Evolutionary conservation across 371 early-diverging fungal species (phyloP), one percentile per base, ranked within the genome.

Genomic region (Phascolomyces articulosus): DNA sequence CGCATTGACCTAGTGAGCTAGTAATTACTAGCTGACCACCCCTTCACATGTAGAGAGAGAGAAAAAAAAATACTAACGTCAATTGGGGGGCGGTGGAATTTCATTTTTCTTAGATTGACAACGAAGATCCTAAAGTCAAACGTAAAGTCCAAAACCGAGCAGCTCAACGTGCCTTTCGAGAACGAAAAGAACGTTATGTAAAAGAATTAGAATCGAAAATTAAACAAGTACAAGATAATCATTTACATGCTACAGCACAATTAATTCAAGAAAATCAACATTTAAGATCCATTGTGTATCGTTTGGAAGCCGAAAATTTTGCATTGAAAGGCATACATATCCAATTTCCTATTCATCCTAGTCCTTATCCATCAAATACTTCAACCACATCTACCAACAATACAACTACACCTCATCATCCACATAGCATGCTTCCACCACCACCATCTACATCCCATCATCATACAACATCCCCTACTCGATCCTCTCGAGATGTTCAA

Each of bases 171-270:
- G 90, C 90, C 9, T 89, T 89, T 73, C 82, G 90, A 48, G 90
- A 92, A 64, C 85, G 92, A 61, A 88, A 89, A 68, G 90, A 91
- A 53, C 82, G 84, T 54, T 88, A 91, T 67, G 85, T 91, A n/a
- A 80, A 84, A 67, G 79, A 85, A 29, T 73, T 92, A 0, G 91
- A 92, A 64, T 72, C 71, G 34, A 85, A 86, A 40, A 81, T 92
- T 64, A 77, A 85, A 71, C 69, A 80, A 71, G 55, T 86, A 69
- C 75, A 87, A 77, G 78, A 86, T 63, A 58, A 76, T 74, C 66
- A 84, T 49, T 29, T 75, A 4, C 29, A 75, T 16, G 64, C 71
- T 7, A 77, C 75, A 3, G 24, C 74, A 16, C 77, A 77, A 26
- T 61, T 80, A 1, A 49, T 73, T 13, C 69, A 65, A 23, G 84